Percentiles rank a stretch among this genome's conserved stretches.
Conservation (phyloP, 2,329 filamentous ascomycete species). For the Mycosphaerella arachidis region DNA sequence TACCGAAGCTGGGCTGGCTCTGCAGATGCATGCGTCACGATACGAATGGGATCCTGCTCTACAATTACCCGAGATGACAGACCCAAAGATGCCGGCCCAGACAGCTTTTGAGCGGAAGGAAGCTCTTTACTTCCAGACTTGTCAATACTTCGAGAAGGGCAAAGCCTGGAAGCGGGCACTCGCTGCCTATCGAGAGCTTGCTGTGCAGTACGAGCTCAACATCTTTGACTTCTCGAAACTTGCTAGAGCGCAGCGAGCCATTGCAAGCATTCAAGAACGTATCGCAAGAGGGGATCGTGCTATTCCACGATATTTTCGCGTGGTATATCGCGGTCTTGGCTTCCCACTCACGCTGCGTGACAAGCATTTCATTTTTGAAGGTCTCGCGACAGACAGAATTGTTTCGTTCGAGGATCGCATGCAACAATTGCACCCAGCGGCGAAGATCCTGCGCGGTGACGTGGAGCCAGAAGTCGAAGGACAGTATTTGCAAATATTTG, state of each 20-base stretch:
- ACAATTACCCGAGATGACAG: conserved; percentile 60
- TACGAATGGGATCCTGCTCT: conserved; percentile 82
- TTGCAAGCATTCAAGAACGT: conserved; percentile 86
- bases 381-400: conserved; percentile 68
- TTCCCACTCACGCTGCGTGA: conserved; percentile 78
- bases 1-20: conserved; percentile 81
- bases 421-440: conserved; percentile 82
- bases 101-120: conserved; percentile 91
- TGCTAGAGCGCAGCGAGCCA: conserved; percentile 80
- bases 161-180: conserved; percentile 88
- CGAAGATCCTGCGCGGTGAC: conserved; percentile 70
- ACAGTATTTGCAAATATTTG: conserved; percentile 79
- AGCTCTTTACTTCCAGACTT: conserved; percentile 86
- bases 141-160: conserved; percentile 91
- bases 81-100: conserved; percentile 76
- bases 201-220: conserved; percentile 84
- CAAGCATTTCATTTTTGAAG: conserved; percentile 91
- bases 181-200: conserved; percentile 82
- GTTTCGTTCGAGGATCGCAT: conserved; percentile 84
- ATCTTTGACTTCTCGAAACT: conserved; percentile 89
- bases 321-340: conserved; percentile 82
- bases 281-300: conserved; percentile 76
- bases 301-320: conserved; percentile 83
- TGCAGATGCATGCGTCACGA: conserved; percentile 85
- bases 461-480: conserved; percentile 75